Base-by-base conservation (phyloP, 169 alveolate species). In the Plasmodium relictum region DNA sequence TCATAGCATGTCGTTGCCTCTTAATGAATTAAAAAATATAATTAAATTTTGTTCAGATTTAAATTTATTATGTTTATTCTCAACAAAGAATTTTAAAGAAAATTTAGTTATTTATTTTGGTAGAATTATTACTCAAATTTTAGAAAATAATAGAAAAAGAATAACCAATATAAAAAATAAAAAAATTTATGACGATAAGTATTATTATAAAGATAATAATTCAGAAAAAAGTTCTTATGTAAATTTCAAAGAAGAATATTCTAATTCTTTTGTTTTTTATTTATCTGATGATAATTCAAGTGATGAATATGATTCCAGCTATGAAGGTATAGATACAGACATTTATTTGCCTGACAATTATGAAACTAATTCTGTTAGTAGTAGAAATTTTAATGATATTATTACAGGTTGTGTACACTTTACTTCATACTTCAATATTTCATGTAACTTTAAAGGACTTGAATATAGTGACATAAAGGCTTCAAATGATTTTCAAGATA, bases 41-140 rank as follows among this genome's bases (percentile, higher is more conserved):
- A 52, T 83, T 18, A 83, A 83, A 16, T 83, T 83, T 26, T 83
- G 91, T 62, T 83, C 91, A 22, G 91, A 83, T 24, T 26, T 83
- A 39, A 70, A 83, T 56, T 26, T 83, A 31, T 69, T 83, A 7
- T 83, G 91, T 56, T 69, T 83, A 44, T 69, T 83, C 69, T 42
- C 91, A n/a, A 83, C 91, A 41, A 68, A 68, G 37, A 83, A 83
- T 50, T 83, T 83, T 70, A 83, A 83, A 18, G 85, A 83, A 24
- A 52, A 54, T 69, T 73, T 83, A 12, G 61, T 69, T 45, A 83
- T 83, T 20, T 83, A 62, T 56, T 83, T 83, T 50, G 91, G 91
- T 20, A 59, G 41, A 0, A 54, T 83, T 6, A 83, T 70, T 54
- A 24, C 91, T 7, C 71, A 61, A n/a, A 83, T 83, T 56, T 45